Evolutionary conservation across 176 grass and related monocot genomes (phyloP), one percentile per base, ranked within the genome.

Genomic region (Zoysia pacifica): DNA sequence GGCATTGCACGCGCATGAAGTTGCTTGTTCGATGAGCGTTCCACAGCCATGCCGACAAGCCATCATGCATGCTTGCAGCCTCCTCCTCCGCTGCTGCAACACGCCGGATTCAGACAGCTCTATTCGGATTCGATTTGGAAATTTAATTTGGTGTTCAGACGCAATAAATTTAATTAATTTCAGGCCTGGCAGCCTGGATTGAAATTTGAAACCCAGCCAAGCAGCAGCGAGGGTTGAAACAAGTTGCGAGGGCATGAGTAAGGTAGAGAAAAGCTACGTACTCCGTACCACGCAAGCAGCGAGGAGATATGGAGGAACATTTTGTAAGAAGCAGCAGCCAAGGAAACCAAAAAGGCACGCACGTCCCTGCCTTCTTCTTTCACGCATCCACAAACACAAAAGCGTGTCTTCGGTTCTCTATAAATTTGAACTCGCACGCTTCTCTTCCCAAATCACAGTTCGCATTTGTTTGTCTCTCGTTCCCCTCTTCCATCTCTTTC

Each of bases 251-350:
- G 28, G 28, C 0, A 28, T 28, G 28, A 28, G 28, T 28, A 28
- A 28, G 28, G 28, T 28, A 28, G 28, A 28, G 28, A 28, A 28
- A 28, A 28, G 28, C 28, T 28, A 28, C 28, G 28, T 28, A 28
- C 28, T 28, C 28, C 28, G 28, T 28, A 28, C 19, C 86, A 84
- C 86, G 81, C 75, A 79, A 83, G 11, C 6, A 69, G 28, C 28
- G 28, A 28, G 61, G 65, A 62, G 81, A 85, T 68, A 77, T 14
- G 63, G 62, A 86, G 71, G 83, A 86, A 78, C 78, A 64, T 69
- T 53, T 38, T 39, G 44, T 62, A 82, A 64, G 68, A 42, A 72
- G 18, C 67, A 61, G 61, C 68, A 86, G 73, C 62, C 79, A 65
- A 62, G 55, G 11, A 41, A 40, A 9, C 45, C 5, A 40, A 14